phyloP scores from a whole-genome alignment of 192 early-diverging fungal species.

The Linnemannia elongata region DNA sequence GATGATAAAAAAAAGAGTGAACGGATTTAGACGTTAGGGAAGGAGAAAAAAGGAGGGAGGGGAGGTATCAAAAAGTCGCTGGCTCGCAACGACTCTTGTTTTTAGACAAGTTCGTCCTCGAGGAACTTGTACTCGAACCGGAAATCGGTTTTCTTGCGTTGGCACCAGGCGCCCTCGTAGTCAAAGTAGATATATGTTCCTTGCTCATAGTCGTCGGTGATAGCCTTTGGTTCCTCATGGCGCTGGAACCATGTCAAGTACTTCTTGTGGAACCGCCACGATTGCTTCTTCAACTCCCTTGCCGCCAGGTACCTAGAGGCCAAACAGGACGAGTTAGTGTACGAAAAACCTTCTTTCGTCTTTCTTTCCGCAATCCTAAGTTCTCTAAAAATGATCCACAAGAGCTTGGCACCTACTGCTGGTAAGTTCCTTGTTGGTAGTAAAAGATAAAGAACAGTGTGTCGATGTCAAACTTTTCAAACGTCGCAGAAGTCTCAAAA shows the following conservation, averaged over 20 bases:
- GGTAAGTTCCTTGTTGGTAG: constrained; percentile 96
- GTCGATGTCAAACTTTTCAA: constrained; percentile 94
- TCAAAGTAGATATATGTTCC: constrained; percentile 99
- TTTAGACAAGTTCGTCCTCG: constrained; percentile 81
- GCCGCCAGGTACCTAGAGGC: constrained; percentile 85
- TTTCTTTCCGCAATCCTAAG: constrained; percentile 66
- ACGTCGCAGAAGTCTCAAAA: constrained; percentile 87
- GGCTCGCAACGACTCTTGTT: neutral
- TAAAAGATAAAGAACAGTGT: constrained; percentile 99
- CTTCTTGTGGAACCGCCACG: constrained; percentile 99
- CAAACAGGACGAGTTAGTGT: neutral
- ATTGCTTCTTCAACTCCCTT: constrained; percentile 94
- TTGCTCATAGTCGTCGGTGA: constrained; percentile 97
- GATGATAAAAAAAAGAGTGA: neutral
- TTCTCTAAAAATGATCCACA: constrained; percentile 65
- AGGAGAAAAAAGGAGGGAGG: neutral
- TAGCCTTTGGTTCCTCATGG: constrained; percentile 94
- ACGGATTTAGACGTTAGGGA: neutral
- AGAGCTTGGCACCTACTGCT: constrained; percentile 77
- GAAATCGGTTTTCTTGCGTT: constrained; percentile 95
- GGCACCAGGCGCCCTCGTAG: constrained; percentile 97
- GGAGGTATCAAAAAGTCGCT: neutral
- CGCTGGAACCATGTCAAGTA: constrained; percentile 99
- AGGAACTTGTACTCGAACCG: constrained; percentile 91
- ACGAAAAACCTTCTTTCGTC: neutral